Base-by-base conservation (phyloP, 2,329 filamentous ascomycete species). In the Neonectria ditissima region DNA sequence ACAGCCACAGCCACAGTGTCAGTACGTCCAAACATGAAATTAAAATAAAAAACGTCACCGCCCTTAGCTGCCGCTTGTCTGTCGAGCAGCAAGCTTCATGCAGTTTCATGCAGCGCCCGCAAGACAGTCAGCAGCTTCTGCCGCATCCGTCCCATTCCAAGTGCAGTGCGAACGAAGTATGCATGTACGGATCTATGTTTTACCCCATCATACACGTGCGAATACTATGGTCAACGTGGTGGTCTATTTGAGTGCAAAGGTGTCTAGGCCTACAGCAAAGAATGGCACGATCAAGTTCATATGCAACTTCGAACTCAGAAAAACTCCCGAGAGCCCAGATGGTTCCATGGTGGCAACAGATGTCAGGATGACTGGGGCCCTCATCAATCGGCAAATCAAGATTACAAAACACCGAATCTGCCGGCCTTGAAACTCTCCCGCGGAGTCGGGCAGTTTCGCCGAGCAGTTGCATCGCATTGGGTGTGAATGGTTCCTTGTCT, bases 51-150 rank as follows among this genome's bases (percentile, higher is more conserved):
- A 4, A n/a, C 34, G 34, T 37, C 34, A 37, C 13, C 34, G 6
- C 14, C 32, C 32, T 34, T 14, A 5, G 32, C 32, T 34, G 32
- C 13, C 32, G 32, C 32, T 34, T 44, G 41, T 14, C 24, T 48
- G 8, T 48, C 24, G 14, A 48, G 7, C 24, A 11, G 24, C 26
- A 13, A 20, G 26, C 26, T 50, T 28, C 26, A 30, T 30, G 24
- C 24, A 28, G 45, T n/a, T 32, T 32, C 45, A 18, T 50, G 45
- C 45, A 50, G 45, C 45, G 45, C 45, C 45, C 45, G 45, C 45
- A 50, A 20, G n/a, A n/a, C 10, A 50, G n/a, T n/a, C n/a, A n/a
- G n/a, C n/a, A 13, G 5, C 3, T 13, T 8, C 18, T 13, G 14
- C 26, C 26, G 3, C 26, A 5, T 11, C 26, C 10, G n/a, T 32